phyloP scores from a whole-genome alignment of 2,329 filamentous ascomycete species.

The Penicillium sp. region DNA sequence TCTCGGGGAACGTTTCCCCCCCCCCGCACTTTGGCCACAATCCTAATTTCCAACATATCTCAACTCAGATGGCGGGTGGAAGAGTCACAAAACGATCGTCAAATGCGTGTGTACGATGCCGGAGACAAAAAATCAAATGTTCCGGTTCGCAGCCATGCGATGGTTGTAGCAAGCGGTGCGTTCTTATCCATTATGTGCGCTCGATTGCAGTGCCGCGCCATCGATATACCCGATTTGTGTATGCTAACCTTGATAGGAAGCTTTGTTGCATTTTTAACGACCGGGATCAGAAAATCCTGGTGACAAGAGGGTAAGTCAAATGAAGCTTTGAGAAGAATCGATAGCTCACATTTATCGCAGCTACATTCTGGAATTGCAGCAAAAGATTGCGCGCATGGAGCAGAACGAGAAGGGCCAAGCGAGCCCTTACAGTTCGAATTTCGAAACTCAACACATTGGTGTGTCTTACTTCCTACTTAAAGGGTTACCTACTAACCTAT shows the following conservation, averaged over 20 bases:
- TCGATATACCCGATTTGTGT: too few relatives aligned
- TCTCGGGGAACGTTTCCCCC: background rate
- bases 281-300: conserved; percentile 50
- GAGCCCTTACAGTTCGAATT: conserved; percentile 20
- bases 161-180: conserved; percentile 40
- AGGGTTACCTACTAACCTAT: conserved; percentile 1
- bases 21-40: background rate
- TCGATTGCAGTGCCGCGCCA: too few relatives aligned
- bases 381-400: conserved; percentile 27
- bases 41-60: background rate
- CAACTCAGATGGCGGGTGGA: conserved; percentile 17
- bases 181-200: background rate
- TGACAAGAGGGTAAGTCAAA: conserved; percentile 44
- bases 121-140: conserved; percentile 49
- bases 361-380: conserved; percentile 39
- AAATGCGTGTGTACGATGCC: conserved; percentile 45
- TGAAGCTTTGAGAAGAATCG: background rate
- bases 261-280: conserved; percentile 46
- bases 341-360: conserved; percentile 19
- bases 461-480: background rate
- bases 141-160: conserved; percentile 45
- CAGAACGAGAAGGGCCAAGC: conserved; percentile 14
- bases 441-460: conserved; percentile 14
- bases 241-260: conserved; percentile 22
- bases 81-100: conserved; percentile 33